Percentiles rank a stretch among this genome's conserved stretches.
Conservation (phyloP, 2,329 filamentous ascomycete genomes). For the Curvularia sp. region DNA sequence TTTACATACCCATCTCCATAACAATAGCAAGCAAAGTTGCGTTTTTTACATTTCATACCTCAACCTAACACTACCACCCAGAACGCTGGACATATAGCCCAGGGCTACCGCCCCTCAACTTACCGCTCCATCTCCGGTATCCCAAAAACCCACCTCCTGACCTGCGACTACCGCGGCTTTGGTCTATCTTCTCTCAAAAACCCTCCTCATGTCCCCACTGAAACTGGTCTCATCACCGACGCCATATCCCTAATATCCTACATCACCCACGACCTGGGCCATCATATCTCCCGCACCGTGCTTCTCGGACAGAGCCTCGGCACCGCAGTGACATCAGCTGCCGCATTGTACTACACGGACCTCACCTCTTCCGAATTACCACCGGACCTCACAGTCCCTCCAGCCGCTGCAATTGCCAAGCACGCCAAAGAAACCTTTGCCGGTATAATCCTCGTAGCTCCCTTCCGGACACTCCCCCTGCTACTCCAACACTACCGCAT, state of each 20-base stretch:
- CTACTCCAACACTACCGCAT: constrained; percentile 81
- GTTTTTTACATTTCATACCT: background rate
- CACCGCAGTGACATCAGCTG: constrained; percentile 80
- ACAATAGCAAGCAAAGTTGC: background rate
- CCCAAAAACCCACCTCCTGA: constrained; percentile 76
- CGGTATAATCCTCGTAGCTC: constrained; percentile 78
- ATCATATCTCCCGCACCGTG: constrained; percentile 76
- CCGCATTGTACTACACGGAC: constrained; percentile 72
- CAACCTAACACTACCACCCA: constrained; percentile 41
- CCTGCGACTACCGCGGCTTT: constrained; percentile 90
- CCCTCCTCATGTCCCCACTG: constrained; percentile 64
- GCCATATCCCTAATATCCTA: constrained; percentile 76
- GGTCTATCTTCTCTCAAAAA: constrained; percentile 76
- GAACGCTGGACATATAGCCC: constrained; percentile 87
- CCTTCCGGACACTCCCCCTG: constrained; percentile 76
- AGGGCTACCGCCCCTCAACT: constrained; percentile 75
- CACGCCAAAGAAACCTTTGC: constrained; percentile 62
- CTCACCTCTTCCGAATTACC: constrained; percentile 35
- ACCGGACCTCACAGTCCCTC: constrained; percentile 36
- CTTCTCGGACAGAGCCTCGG: constrained; percentile 88
- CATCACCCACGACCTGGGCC: constrained; percentile 67
- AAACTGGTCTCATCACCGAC: constrained; percentile 82
- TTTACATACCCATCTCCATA: background rate
- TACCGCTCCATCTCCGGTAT: constrained; percentile 80
- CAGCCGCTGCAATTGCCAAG: background rate